phyloP scores from a whole-genome alignment of 2,329 filamentous ascomycete genomes.

The Ceratocystis cubensis region DNA sequence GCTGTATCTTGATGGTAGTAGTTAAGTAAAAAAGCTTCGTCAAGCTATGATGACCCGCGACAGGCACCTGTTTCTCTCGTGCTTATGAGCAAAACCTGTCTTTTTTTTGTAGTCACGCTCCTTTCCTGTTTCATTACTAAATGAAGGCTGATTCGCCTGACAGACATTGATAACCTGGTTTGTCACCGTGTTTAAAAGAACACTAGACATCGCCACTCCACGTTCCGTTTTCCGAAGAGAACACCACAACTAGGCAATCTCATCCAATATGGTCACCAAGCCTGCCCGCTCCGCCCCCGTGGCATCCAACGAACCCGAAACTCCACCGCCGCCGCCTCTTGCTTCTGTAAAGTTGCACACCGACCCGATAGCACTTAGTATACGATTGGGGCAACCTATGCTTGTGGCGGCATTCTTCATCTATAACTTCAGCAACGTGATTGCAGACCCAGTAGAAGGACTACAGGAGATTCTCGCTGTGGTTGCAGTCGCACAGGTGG shows the following conservation, averaged over 20 bases:
- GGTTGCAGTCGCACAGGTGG: conserved; percentile 50
- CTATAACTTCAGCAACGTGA: conserved; percentile 51
- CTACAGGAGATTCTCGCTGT: conserved; percentile 50
- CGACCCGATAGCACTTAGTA: not conserved
- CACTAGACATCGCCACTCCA: not conserved
- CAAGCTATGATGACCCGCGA: not conserved
- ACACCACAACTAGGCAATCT: not conserved
- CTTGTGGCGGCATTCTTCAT: conserved; percentile 53
- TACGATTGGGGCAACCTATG: conserved; percentile 40
- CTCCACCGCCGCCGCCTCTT: conserved; percentile 7
- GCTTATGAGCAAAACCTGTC: not conserved
- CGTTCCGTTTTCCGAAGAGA: no score
- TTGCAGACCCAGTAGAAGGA: conserved; percentile 54
- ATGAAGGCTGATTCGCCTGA: not conserved
- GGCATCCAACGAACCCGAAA: not conserved
- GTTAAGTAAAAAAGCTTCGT: not conserved
- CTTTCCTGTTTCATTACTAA: not conserved
- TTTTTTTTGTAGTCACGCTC: no score
- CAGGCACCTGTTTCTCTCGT: not conserved
- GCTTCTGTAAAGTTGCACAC: conserved; percentile 8
- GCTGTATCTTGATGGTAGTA: not conserved
- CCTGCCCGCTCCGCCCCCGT: not conserved
- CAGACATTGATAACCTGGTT: not conserved
- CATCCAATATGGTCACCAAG: not conserved
- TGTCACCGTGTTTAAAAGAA: not conserved